Conservation (phyloP, 2,329 filamentous ascomycete species). For the Talaromyces sp. region DNA sequence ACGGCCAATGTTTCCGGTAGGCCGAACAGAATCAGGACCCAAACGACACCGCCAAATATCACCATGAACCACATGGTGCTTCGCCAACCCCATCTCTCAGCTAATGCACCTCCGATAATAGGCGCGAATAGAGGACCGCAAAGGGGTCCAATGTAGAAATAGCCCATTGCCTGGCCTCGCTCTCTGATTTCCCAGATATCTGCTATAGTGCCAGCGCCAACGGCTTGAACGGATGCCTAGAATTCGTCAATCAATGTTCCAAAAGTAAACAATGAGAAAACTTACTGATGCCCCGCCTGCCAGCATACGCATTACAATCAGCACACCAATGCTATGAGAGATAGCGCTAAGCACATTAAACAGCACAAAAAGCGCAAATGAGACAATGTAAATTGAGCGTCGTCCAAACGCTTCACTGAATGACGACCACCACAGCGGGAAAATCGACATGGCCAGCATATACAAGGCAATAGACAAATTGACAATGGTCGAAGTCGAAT, state of each 20-base stretch:
- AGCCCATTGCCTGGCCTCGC: conserved; percentile 73
- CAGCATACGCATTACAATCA: conserved; percentile 71
- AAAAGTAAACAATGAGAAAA: neutral
- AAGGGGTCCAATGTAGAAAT: conserved; percentile 77
- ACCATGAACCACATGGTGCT: conserved; percentile 74
- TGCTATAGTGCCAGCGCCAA: conserved; percentile 78
- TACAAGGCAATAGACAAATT: conserved; percentile 77
- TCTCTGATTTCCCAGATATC: conserved; percentile 74
- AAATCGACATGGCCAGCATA: conserved; percentile 79
- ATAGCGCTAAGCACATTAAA: conserved; percentile 69
- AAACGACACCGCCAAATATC: conserved; percentile 59
- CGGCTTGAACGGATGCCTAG: conserved; percentile 70
- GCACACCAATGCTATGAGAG: conserved; percentile 67
- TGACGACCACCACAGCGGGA: conserved; percentile 81
- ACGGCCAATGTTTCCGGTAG: conserved; percentile 44
- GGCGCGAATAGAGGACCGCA: conserved; percentile 72
- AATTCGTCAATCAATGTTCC: neutral
- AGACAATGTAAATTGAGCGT: conserved; percentile 72
- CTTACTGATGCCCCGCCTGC: conserved; percentile 64
- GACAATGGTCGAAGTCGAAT: conserved; percentile 62
- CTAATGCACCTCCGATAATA: conserved; percentile 71
- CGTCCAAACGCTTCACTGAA: conserved; percentile 71
- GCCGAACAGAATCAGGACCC: conserved; percentile 41
- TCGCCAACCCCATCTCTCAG: conserved; percentile 68
- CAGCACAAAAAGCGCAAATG: conserved; percentile 68